Conservation (phyloP, 2,329 filamentous ascomycete genomes). For the Cucurbitaria berberidis region DNA sequence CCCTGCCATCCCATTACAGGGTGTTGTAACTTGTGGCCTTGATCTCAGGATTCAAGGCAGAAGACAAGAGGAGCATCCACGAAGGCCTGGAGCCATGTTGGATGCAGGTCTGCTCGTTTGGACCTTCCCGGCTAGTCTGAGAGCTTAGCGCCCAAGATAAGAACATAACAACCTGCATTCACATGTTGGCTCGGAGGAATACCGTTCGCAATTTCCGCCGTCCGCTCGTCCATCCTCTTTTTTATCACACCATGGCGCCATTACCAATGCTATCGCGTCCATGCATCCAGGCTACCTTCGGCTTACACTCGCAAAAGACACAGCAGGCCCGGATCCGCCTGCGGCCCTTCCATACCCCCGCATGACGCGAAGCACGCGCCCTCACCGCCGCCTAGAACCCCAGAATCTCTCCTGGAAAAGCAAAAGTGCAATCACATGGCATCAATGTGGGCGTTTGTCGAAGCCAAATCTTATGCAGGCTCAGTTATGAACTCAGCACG, state of each 20-base stretch:
- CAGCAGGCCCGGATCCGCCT: slow-evolving; percentile 18
- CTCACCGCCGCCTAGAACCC: slow-evolving; percentile 30
- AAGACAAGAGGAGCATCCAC: background rate
- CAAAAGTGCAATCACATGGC: slow-evolving; percentile 19
- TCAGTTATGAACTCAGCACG: slow-evolving; percentile 8
- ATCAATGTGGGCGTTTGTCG: slow-evolving; percentile 7
- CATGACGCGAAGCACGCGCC: slow-evolving; percentile 28
- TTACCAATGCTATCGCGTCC: slow-evolving; percentile 8
- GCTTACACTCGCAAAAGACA: slow-evolving; percentile 27
- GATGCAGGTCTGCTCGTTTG: background rate
- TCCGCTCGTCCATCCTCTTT: slow-evolving; percentile 15
- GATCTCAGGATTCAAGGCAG: background rate
- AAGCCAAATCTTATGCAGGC: slow-evolving; percentile 19
- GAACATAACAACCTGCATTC: slow-evolving; percentile 3
- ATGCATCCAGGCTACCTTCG: slow-evolving; percentile 36
- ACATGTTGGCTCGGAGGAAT: background rate
- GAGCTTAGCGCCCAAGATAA: slow-evolving; percentile 6
- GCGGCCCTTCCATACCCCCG: slow-evolving; percentile 21
- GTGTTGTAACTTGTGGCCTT: background rate
- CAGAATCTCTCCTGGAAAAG: slow-evolving; percentile 19
- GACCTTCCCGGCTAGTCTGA: background rate
- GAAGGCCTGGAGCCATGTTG: background rate
- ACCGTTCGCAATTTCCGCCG: slow-evolving; percentile 10
- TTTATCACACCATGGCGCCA: slow-evolving; percentile 30
- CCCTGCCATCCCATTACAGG: background rate